Conservation (phyloP, 1,284 basidiomycete genomes). For the Mrakiaceae sp. region DNA sequence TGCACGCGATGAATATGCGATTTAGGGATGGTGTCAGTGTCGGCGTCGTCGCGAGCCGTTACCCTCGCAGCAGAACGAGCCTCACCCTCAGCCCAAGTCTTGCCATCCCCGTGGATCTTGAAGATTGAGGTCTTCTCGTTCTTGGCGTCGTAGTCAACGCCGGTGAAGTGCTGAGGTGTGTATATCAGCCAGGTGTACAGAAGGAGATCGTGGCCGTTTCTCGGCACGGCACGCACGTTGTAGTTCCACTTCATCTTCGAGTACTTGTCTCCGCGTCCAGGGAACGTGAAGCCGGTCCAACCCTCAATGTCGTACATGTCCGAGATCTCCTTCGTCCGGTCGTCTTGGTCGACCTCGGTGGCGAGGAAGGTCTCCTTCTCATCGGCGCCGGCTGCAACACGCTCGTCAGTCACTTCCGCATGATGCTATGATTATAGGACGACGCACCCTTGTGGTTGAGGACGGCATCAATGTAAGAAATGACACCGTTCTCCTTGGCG, state of each 20-base stretch:
- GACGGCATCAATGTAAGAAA: conserved; percentile 40
- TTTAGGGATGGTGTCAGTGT: conserved; percentile 28
- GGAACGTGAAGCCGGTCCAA: conserved; percentile 80
- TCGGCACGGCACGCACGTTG: conserved; percentile 8
- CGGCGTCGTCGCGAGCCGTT: conserved; percentile 27
- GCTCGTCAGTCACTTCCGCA: neutral
- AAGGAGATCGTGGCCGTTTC: conserved; percentile 24
- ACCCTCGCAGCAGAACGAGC: too few species aligned
- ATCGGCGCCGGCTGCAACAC: conserved; percentile 56
- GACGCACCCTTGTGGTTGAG: conserved; percentile 39
- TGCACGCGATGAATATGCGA: neutral
- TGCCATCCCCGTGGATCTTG: conserved; percentile 44
- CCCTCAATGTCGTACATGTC: conserved; percentile 59
- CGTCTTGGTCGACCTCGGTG: conserved; percentile 54
- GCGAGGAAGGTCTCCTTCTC: conserved; percentile 61
- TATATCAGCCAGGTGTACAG: conserved; percentile 20
- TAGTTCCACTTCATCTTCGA: conserved; percentile 41
- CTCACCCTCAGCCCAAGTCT: conserved; percentile 38
- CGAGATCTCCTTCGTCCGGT: conserved; percentile 42
- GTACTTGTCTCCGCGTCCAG: conserved; percentile 57
- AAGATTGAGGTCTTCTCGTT: conserved; percentile 21
- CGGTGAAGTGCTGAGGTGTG: conserved; percentile 39
- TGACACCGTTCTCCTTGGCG: conserved; percentile 30
- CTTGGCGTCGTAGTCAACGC: conserved; percentile 75
- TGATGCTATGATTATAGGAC: too few species aligned